phyloP scores from a whole-genome alignment of 495 filamentous ascomycete species.

The Lasiosphaeris hirsuta region DNA sequence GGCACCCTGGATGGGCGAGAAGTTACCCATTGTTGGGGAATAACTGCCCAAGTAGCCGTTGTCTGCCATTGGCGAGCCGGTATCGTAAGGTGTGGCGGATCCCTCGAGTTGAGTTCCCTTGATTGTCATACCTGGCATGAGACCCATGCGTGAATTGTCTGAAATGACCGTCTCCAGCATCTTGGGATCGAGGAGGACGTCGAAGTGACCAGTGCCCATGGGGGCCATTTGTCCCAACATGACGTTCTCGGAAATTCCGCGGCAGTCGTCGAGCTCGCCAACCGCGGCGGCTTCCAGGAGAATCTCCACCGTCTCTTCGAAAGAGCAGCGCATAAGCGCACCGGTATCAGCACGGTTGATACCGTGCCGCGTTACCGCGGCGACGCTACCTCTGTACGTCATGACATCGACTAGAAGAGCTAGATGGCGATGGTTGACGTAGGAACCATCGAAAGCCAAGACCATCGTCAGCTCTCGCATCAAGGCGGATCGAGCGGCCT shows the following conservation, averaged over 20 bases:
- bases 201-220: conserved; percentile 91
- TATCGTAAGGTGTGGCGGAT: conserved; percentile 91
- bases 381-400: conserved; percentile 89
- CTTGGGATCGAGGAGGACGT: conserved; percentile 85
- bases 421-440: conserved; percentile 98
- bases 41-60: conserved; percentile 58
- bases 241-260: conserved; percentile 96
- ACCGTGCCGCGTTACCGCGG: conserved; percentile 94
- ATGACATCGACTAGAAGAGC: conserved; percentile 97
- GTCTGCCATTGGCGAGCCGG: conserved; percentile 81
- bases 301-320: conserved; percentile 99
- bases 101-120: conserved; percentile 75
- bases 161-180: conserved; percentile 94
- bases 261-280: conserved; percentile 95
- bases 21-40: conserved; percentile 78
- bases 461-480: conserved; percentile 86
- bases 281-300: conserved; percentile 88
- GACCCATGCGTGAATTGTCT: conserved; percentile 75
- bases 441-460: conserved; percentile 94
- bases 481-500: conserved; percentile 81
- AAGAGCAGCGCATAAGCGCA: conserved; percentile 98
- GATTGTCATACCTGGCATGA: conserved; percentile 70
- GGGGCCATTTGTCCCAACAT: conserved; percentile 97
- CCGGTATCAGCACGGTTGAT: conserved; percentile 98
- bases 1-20: conserved; percentile 83